Percentiles rank a stretch among this genome's conserved stretches.
Conservation (phyloP, 352 stramenopile species). For the Phytophthora pistaciae region DNA sequence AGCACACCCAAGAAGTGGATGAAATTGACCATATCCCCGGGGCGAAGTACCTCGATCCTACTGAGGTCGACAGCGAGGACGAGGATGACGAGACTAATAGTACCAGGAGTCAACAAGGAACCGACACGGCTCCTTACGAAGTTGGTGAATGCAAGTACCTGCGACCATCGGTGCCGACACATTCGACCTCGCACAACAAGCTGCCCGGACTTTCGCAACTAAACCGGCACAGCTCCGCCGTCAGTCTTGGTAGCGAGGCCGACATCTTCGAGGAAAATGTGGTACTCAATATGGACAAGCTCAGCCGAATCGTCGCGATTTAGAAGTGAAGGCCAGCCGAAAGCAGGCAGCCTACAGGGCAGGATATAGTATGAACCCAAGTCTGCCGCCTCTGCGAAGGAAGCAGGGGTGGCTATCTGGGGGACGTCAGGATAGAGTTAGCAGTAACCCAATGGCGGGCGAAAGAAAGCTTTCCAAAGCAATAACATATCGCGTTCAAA, state of each 20-base stretch:
- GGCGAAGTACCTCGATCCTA: constrained; percentile 2
- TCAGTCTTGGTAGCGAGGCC: constrained; percentile 22
- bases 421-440: not conserved
- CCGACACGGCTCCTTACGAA: constrained; percentile 10
- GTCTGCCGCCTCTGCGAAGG: not conserved
- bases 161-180: constrained; percentile 15
- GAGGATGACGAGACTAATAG: not conserved
- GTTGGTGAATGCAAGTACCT: constrained; percentile 23
- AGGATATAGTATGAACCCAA: not conserved
- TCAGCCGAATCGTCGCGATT: constrained; percentile 27
- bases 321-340: not conserved
- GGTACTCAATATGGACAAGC: constrained; percentile 26
- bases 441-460: not conserved
- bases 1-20: constrained; percentile 37
- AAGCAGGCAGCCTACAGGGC: not conserved
- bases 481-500: not conserved
- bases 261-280: constrained; percentile 31
- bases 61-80: constrained; percentile 9
- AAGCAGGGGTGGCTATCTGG: constrained; percentile 4
- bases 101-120: not conserved
- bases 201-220: constrained; percentile 25
- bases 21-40: constrained; percentile 39
- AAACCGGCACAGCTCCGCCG: constrained; percentile 33
- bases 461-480: not conserved
- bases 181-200: constrained; percentile 33